Evolutionary conservation across 768 basidiomycete genomes (phyloP), one percentile per base, ranked within the genome.

Genomic region (Suillus clintonianus): DNA sequence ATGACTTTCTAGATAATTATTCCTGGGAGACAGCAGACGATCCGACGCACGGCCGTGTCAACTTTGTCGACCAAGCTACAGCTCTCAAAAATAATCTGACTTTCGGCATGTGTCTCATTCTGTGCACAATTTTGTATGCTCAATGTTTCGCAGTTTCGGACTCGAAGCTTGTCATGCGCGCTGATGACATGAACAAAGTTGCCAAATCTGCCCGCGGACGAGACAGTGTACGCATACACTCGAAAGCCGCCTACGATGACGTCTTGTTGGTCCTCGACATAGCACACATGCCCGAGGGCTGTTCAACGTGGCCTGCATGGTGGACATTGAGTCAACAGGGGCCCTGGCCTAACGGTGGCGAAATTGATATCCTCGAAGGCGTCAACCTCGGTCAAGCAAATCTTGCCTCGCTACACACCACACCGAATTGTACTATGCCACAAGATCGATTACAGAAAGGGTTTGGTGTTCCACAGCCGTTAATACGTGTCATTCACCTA

Each of bases 41-140:
- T 69, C 87, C 86, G n/a, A 89, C 88, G 0, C 84, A 88, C 64
- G 88, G 88, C n/a, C 76, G 83, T 58, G 85, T 87, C 62, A 83
- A 88, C 72, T 89, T 86, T 64, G 79, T 88, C 39, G 78, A 82
- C 64, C 66, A 78, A 67, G 57, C 64, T 17, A 80, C 81, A 2
- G 83, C 87, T 0, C 57, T 76, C n/a, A 22, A 56, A 0, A 69
- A 71, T 1, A 84, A 83, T 61, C 76, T 88, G 37, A 76, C 86
- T 10, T 82, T 71, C 62, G 84, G 86, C 85, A 51, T 30, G 79
- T 56, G 2, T 58, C 17, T 48, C 34, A 37, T 47, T 22, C 30
- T 43, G 15, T 19, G 22, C 30, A 11, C 17, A 8, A 37, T 22
- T 43, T 22, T n/a, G 24, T 50, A 27, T 32, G 42, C 30, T 36